Evolutionary conservation across 345 rosid species (phyloP), one percentile per base, ranked within the genome.

Genomic region (Eutrema heterophyllum): DNA sequence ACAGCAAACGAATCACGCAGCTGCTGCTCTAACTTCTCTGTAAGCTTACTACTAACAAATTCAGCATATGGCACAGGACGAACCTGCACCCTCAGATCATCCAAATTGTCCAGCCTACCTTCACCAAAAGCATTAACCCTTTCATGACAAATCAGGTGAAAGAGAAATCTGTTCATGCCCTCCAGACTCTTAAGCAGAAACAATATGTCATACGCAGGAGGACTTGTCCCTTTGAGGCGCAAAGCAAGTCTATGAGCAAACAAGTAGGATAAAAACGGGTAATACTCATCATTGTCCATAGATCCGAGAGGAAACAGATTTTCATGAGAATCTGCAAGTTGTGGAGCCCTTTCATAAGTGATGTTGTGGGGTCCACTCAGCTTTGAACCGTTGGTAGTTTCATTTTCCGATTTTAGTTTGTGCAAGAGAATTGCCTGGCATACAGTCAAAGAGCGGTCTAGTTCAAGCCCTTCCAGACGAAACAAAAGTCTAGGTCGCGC

Each of bases 1-100:
- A 86, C 70, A 65, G 90, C 90, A 66, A 90, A 83, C 16, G 87
- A 62, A 81, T 89, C 98, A 24, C 87, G 86, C 86, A 94, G 83
- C 82, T 94, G 97, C 79, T 88, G 97, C 83, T 91, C 97, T 71
- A 94, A 80, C 78, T 94, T 94, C 83, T 92, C 96, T 7, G 97
- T 88, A 82, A 94, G 84, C 82, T 87, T 94, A 82, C 75, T 78
- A 81, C 81, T 89, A 70, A 89, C 88, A 81, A 91, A 91, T 57
- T 84, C 93, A 70, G 75, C 74, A 71, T 91, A 85, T 51, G 84
- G 82, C 64, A 89, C 82, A 30, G 86, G 84, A 69, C 65, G 72
- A 78, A 80, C 80, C 29, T 26, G 68, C 36, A 87, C 88, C 81
- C 68, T 86, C 65, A 91, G 74, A 79, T 79, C 75, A 77, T 88